A percentile compares a stretch with the other conserved stretches of the same genome.
Evolutionary conservation across 1,284 basidiomycete species (phyloP).

Genomic region (Ceratobasidium sp.): DNA sequence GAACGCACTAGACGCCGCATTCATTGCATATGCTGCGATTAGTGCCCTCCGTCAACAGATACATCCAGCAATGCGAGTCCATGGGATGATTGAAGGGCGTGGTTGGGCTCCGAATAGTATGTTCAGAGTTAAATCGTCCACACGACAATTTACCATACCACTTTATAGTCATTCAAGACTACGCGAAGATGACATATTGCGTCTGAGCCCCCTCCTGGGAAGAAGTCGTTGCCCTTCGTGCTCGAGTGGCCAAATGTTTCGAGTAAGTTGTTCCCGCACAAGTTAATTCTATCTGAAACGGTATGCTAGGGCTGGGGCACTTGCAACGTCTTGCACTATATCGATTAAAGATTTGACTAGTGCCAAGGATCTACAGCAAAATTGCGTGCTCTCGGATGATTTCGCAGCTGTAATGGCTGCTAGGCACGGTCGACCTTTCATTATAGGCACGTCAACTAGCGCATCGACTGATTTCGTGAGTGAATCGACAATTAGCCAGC

Average conservation of each 20-base stretch:
- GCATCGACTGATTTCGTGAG: conserved; percentile 81
- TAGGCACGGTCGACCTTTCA: conserved; percentile 65
- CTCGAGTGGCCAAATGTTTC: conserved; percentile 71
- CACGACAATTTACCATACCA: conserved; percentile 2
- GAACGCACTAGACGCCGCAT: conserved; percentile 87
- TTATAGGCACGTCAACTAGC: conserved; percentile 62
- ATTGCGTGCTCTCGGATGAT: conserved; percentile 61
- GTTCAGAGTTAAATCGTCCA: conserved; percentile 46
- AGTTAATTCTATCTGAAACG: conserved; percentile 26
- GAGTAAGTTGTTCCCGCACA: conserved; percentile 62
- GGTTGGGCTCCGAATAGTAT: conserved; percentile 75
- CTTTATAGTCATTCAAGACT: conserved; percentile 80
- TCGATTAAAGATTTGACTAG: conserved; percentile 61
- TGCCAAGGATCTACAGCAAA: conserved; percentile 73
- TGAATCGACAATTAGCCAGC: conserved; percentile 45
- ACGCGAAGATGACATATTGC: conserved; percentile 75
- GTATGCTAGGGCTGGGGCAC: conserved; percentile 70
- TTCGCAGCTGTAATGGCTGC: conserved; percentile 59
- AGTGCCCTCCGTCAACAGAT: conserved; percentile 80
- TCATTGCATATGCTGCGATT: conserved; percentile 80
- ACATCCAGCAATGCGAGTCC: conserved; percentile 66
- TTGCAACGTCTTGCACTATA: conserved; percentile 75
- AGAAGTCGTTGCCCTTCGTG: conserved; percentile 65
- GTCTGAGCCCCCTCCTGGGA: conserved; percentile 72
- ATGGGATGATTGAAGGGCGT: conserved; percentile 73